Percentiles rank a stretch among this genome's conserved stretches.
These are phyloP conservation scores for Talaromyces sp. DNA, from an alignment of 2,329 filamentous ascomycete species.

Conservation along the genomic window DNA sequence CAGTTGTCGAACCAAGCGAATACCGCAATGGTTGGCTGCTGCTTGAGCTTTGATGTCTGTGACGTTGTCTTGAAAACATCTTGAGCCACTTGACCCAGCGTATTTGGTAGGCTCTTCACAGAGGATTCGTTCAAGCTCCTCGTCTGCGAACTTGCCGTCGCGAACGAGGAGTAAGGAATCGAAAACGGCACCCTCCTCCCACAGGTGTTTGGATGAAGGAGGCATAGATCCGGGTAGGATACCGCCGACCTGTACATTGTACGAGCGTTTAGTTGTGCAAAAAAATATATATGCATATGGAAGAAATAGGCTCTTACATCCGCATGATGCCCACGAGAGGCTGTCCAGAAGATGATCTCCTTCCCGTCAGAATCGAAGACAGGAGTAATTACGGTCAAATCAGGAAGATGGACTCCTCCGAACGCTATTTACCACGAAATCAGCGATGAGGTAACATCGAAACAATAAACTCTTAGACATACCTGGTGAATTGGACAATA, in stretches of 20 bases:
- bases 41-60: constrained; percentile 47
- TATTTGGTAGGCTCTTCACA: constrained; percentile 27
- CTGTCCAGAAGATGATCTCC: constrained; percentile 13
- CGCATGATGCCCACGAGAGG: constrained; percentile 6
- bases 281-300: neutral
- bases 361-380: constrained; percentile 4
- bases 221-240: constrained; percentile 35
- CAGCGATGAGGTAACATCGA: neutral
- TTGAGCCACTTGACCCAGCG: constrained; percentile 21
- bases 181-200: constrained; percentile 39
- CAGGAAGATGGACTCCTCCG: constrained; percentile 7
- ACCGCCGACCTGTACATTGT: constrained; percentile 3
- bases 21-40: constrained; percentile 44
- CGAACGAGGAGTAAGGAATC: constrained; percentile 31
- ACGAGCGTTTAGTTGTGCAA: neutral
- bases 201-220: constrained; percentile 35
- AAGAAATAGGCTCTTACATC: constrained; percentile 5
- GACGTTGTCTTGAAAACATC: constrained; percentile 42
- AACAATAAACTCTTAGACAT: neutral
- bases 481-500: constrained; percentile 49
- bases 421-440: neutral
- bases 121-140: constrained; percentile 19
- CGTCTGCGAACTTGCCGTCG: constrained; percentile 36
- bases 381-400: constrained; percentile 13
- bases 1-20: constrained; percentile 33